Percentiles rank a stretch among this genome's conserved stretches.
phyloP scores from a whole-genome alignment of 441 rosid genomes.

The Viola pubescens region DNA sequence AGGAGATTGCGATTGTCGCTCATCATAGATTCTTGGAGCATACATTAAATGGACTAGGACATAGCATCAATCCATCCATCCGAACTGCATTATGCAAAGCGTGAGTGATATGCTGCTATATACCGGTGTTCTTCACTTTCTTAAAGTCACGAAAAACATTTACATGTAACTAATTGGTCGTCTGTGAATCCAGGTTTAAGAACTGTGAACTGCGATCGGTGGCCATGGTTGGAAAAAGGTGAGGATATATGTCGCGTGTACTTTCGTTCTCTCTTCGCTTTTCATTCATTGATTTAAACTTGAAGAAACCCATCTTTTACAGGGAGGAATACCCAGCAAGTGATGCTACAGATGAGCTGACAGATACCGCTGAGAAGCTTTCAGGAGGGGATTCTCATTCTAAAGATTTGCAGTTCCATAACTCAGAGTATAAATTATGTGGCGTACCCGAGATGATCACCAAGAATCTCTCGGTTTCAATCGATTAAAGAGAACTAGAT shows the following conservation, averaged over 20 bases:
- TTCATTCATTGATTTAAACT: background rate
- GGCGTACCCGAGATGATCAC: background rate
- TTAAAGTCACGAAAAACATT: no score
- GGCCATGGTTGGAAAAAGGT: constrained; percentile 23
- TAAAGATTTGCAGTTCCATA: background rate
- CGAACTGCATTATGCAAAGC: constrained; percentile 23
- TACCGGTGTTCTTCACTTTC: background rate
- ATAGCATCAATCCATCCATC: constrained; percentile 16
- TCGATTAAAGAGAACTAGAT: background rate
- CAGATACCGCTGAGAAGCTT: background rate
- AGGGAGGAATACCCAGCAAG: no score
- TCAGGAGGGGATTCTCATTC: background rate
- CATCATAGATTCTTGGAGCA: constrained; percentile 67
- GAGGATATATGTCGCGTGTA: background rate
- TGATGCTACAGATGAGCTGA: no score
- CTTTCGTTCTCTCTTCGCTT: background rate
- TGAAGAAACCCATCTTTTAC: background rate
- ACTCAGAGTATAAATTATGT: background rate
- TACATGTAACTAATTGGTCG: background rate
- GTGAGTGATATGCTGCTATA: constrained; percentile 11
- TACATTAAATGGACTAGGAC: constrained; percentile 34
- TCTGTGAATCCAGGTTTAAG: constrained; percentile 33
- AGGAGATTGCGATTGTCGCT: constrained; percentile 67
- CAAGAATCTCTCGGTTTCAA: background rate
- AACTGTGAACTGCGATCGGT: constrained; percentile 72